Conservation (phyloP, 1,284 basidiomycete species). For the Ustilago cynodontis region DNA sequence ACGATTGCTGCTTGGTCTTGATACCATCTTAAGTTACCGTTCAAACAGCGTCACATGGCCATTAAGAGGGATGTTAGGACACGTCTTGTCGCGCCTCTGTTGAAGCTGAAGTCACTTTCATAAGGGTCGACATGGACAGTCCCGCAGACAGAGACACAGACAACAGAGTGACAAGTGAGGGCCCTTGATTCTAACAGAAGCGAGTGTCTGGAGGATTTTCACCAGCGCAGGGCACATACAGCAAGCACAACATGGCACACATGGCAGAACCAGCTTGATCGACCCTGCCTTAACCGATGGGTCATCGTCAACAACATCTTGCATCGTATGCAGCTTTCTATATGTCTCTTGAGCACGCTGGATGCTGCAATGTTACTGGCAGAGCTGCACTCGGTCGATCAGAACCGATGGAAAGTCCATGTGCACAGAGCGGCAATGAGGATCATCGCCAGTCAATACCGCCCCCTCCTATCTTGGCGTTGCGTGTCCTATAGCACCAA, state of each 20-base stretch:
- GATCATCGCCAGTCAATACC: conserved; percentile 42
- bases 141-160: not conserved
- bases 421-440: not conserved
- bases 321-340: not conserved
- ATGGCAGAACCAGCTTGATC: not conserved
- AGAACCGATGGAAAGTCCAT: not conserved
- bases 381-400: too few relatives aligned
- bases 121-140: conserved; percentile 2
- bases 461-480: not conserved
- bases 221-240: conserved; percentile 11
- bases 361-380: too few relatives aligned
- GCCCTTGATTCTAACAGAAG: not conserved
- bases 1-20: not conserved
- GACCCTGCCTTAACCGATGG: not conserved
- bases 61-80: not conserved
- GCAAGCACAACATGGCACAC: not conserved
- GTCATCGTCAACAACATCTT: not conserved
- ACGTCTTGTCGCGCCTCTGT: conserved; percentile 26
- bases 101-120: conserved; percentile 18
- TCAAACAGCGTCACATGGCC: too few relatives aligned
- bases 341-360: too few relatives aligned
- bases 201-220: conserved; percentile 16
- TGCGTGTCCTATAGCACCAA: not conserved
- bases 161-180: too few relatives aligned
- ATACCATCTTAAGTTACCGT: too few relatives aligned